phyloP scores from a whole-genome alignment of 495 filamentous ascomycete species.

The Aspergillus bertholletiae region DNA sequence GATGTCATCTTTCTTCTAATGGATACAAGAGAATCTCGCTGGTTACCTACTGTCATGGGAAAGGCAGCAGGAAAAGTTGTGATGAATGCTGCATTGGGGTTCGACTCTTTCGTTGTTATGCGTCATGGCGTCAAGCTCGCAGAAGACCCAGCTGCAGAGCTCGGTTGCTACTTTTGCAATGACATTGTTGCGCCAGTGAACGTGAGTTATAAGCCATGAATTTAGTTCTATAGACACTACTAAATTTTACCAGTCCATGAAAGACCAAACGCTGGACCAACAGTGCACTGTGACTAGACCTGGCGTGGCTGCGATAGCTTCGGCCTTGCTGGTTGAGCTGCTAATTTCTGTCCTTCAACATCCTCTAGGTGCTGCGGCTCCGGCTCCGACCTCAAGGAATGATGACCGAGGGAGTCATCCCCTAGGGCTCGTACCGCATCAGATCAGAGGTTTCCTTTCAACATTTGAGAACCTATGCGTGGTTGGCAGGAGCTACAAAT shows the following conservation, averaged over 20 bases:
- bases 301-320: slow-evolving; percentile 87
- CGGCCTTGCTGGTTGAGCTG: slow-evolving; percentile 86
- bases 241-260: slow-evolving; percentile 61
- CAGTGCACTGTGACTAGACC: slow-evolving; percentile 97
- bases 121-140: slow-evolving; percentile 67
- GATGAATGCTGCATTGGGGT: slow-evolving; percentile 92
- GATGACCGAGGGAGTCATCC: slow-evolving; percentile 68
- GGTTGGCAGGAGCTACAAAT: slow-evolving; percentile 77
- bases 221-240: slow-evolving; percentile 37
- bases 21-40: slow-evolving; percentile 92
- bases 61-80: slow-evolving; percentile 91
- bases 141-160: slow-evolving; percentile 42
- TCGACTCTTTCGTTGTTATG: slow-evolving; percentile 97
- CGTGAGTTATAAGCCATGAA: slow-evolving; percentile 51
- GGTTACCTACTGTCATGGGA: slow-evolving; percentile 97
- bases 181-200: slow-evolving; percentile 94
- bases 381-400: slow-evolving; percentile 52
- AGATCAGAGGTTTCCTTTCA: slow-evolving; percentile 87
- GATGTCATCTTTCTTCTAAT: slow-evolving; percentile 93
- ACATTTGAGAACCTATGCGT: slow-evolving; percentile 81
- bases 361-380: slow-evolving; percentile 55
- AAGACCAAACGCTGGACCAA: slow-evolving; percentile 91
- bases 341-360: slow-evolving; percentile 88
- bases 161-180: slow-evolving; percentile 98
- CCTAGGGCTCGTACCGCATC: slow-evolving; percentile 85